Percentiles rank a stretch among this genome's conserved stretches.
phyloP scores from a whole-genome alignment of 768 basidiomycete genomes.

The Hericium erinaceus region DNA sequence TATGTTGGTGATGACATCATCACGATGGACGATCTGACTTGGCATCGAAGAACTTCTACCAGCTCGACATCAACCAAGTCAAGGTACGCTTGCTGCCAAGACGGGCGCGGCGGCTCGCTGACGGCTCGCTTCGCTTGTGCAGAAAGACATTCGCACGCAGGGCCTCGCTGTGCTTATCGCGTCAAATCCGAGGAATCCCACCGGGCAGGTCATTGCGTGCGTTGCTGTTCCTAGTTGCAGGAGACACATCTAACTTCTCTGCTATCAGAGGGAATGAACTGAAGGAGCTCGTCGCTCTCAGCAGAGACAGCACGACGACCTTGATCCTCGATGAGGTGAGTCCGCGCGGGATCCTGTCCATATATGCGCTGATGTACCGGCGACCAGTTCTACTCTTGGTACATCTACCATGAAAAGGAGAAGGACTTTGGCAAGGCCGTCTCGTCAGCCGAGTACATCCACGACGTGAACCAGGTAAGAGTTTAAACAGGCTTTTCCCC shows the following conservation, averaged over 20 bases:
- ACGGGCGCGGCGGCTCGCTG: background rate
- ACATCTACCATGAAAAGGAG: constrained; percentile 77
- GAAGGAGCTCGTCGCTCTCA: constrained; percentile 64
- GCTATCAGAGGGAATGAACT: constrained; percentile 61
- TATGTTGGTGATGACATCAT: constrained; percentile 26
- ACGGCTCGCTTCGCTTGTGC: background rate
- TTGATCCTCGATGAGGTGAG: constrained; percentile 75
- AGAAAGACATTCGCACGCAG: constrained; percentile 77
- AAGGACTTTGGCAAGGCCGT: constrained; percentile 68
- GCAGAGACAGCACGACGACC: constrained; percentile 65
- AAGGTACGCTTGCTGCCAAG: constrained; percentile 33
- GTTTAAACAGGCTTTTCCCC: too few species aligned
- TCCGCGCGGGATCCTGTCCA: background rate
- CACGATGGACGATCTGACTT: background rate
- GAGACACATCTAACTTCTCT: too few species aligned
- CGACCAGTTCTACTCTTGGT: constrained; percentile 86
- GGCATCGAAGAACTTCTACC: constrained; percentile 40
- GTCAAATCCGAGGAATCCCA: constrained; percentile 95
- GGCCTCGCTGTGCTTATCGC: constrained; percentile 80
- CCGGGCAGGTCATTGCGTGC: constrained; percentile 78
- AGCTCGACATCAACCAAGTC: constrained; percentile 70
- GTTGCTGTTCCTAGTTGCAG: constrained; percentile 4
- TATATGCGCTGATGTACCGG: background rate
- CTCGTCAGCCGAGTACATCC: constrained; percentile 75
- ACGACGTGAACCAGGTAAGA: constrained; percentile 71